Evolutionary conservation across 2,329 filamentous ascomycete genomes (phyloP), one percentile per base, ranked within the genome.

Genomic region (Laburnicola sp.): DNA sequence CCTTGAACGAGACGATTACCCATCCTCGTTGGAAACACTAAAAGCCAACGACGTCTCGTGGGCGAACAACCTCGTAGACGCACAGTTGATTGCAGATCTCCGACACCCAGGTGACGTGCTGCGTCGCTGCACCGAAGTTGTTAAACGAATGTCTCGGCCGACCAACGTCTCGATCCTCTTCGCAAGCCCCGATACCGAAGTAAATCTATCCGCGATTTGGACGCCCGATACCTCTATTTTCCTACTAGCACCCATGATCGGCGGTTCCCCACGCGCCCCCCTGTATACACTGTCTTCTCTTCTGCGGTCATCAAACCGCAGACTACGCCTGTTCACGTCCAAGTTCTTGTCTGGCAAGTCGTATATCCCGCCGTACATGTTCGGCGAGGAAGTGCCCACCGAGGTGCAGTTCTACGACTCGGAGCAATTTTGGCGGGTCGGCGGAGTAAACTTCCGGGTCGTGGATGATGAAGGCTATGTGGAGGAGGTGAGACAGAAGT

Each of bases 341-440:
- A 51, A 38, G 0, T 72, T 72, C 30, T 46, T 42, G 0, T 42
- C 45, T 3, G 60, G 57, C 0, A 53, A 41, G 0, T 35, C 55
- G 0, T 72, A 57, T 38, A 73, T 73, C 1, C 68, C 68, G 2
- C 70, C 70, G 0, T 73, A 65, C 38, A 69, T 73, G 66, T 58
- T 69, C 21, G 68, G 69, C 8, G 70, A 73, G 23, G 64, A 69
- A 5, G 35, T 54, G 2, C 70, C 70, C 0, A 47, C 58, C 2
- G 67, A 72, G 38, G 53, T 55, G 10, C 11, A 56, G 6, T 52
- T 69, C 45, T 73, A 72, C 34, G 58, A 66, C 39, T 70, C 68
- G 1, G 53, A 64, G 6, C 41, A 64, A 27, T 65, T 61, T 28
- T 70, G 62, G 59, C 56, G 50, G 3, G 63, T 72, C 45, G 59